Conservation (phyloP, 768 basidiomycete genomes). For the Obba rivulosa region DNA sequence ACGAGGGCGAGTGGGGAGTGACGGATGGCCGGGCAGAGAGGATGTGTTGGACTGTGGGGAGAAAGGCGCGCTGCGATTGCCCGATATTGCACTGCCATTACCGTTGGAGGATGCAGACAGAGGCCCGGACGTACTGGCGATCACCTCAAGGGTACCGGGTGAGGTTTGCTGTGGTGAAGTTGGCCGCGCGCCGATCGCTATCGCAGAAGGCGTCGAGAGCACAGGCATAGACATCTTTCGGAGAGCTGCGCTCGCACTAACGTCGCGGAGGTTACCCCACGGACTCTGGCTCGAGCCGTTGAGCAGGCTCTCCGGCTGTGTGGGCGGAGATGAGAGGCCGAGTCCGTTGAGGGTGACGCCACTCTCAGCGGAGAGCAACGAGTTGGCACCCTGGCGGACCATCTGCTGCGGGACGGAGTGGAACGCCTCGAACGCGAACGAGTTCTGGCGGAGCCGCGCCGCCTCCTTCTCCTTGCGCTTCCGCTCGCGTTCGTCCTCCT, state of each 20-base stretch:
- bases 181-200: conserved; percentile 8
- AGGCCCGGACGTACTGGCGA: conserved; percentile 4
- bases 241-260: conserved; percentile 18
- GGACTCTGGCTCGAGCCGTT: conserved; percentile 4
- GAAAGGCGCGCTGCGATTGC: conserved; percentile 20
- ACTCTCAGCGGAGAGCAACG: conserved; percentile 26
- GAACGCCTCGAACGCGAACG: conserved; percentile 72
- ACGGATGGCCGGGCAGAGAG: conserved; percentile 21
- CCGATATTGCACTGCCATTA: conserved; percentile 12
- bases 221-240: conserved; percentile 23
- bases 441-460: conserved; percentile 35
- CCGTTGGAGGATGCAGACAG: conserved; percentile 3
- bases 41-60: conserved; percentile 22
- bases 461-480: conserved; percentile 49
- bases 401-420: conserved; percentile 51
- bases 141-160: conserved; percentile 18
- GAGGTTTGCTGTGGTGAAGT: conserved; percentile 20
- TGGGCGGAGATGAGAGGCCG: conserved; percentile 1
- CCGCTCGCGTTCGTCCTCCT: conserved; percentile 50
- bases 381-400: conserved; percentile 26
- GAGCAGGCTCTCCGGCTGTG: conserved; percentile 12
- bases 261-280: conserved; percentile 23
- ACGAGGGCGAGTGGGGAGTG: conserved; percentile 24
- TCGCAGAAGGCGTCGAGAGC: conserved; percentile 14
- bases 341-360: conserved; percentile 8